Evolutionary conservation across 2,329 filamentous ascomycete genomes (phyloP), one percentile per base, ranked within the genome.

Genomic region (Leptodontidium sp.): DNA sequence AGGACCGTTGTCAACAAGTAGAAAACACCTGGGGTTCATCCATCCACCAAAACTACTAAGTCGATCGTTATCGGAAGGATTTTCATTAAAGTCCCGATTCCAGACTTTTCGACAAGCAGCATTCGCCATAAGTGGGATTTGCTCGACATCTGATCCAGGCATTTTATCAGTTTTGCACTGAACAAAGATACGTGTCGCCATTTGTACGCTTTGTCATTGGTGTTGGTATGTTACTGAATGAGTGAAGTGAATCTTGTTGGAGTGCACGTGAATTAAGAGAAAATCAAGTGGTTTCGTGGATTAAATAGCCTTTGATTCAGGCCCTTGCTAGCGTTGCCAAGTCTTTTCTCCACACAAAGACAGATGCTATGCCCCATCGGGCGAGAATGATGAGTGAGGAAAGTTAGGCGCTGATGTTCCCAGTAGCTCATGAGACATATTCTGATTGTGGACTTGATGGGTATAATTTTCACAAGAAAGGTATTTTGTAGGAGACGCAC

Each of bases 1-100:
- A 38, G 66, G 69, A 58, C 69, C 63, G 45, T 66, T 63, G 66
- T 68, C 66, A 65, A 70, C 61, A 15, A 70, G 55, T 47, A 68
- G 65, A 40, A 52, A 53, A 35, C 69, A 68, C 45, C 43, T 63
- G 1, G 55, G 57, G 52, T 68, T 66, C 35, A 70, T 49, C 57
- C 49, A 66, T 59, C 67, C 64, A 58, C 64, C 64, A 50, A 59
- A 65, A 38, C 52, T 62, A 63, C 35, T 67, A 52, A 71, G 57
- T 61, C 69, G 67, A 63, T 71, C 69, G 35, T 61, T 21, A 35
- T 65, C 50, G 35, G 62, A 49, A 65, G 24, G 61, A 32, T 68
- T 35, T 64, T 65, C 38, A 67, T 67, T 65, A 71, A 21, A 21
- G 21, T 21, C 21, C 21, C 21, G 21, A 21, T 21, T 21, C 21